phyloP scores from a whole-genome alignment of 1,139 yeast genomes.

The Yamadazyma blattariae region DNA sequence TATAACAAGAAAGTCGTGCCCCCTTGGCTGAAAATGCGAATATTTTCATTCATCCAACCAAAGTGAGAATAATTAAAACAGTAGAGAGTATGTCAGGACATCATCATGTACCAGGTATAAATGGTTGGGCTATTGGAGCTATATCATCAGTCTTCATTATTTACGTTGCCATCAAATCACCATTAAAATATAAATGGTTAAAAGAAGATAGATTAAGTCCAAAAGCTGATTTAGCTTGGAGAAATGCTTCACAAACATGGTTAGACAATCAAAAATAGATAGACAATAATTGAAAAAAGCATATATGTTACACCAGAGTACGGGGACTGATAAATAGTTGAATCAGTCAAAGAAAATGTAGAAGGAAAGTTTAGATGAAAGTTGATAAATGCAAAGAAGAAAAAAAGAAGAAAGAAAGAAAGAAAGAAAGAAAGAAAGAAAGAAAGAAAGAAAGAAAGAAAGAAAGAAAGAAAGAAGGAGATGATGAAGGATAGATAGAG shows the following conservation, averaged over 20 bases:
- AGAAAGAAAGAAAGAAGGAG: too few relatives aligned
- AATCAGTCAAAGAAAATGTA: background rate
- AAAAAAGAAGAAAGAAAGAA: too few relatives aligned
- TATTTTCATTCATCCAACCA: constrained; percentile 22
- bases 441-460: too few relatives aligned
- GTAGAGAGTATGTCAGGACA: constrained; percentile 20
- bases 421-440: too few relatives aligned
- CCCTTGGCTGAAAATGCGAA: background rate
- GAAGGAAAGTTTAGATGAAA: background rate
- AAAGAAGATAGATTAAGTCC: constrained; percentile 46
- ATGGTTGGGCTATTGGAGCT: constrained; percentile 41
- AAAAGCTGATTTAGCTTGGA: constrained; percentile 53
- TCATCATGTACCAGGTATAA: constrained; percentile 38
- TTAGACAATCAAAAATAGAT: constrained; percentile 23
- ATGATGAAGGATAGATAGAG: too few relatives aligned
- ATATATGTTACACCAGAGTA: too few relatives aligned
- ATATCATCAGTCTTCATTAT: constrained; percentile 45
- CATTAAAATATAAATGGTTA: constrained; percentile 43
- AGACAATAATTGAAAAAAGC: too few relatives aligned
- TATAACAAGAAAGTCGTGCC: too few relatives aligned
- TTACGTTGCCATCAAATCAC: constrained; percentile 42
- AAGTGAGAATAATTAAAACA: constrained; percentile 5
- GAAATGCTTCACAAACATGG: constrained; percentile 49
- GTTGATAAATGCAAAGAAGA: too few relatives aligned
- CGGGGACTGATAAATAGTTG: too few relatives aligned